phyloP scores from a whole-genome alignment of 2,329 filamentous ascomycete genomes.

The Plenodomus biglobosus region DNA sequence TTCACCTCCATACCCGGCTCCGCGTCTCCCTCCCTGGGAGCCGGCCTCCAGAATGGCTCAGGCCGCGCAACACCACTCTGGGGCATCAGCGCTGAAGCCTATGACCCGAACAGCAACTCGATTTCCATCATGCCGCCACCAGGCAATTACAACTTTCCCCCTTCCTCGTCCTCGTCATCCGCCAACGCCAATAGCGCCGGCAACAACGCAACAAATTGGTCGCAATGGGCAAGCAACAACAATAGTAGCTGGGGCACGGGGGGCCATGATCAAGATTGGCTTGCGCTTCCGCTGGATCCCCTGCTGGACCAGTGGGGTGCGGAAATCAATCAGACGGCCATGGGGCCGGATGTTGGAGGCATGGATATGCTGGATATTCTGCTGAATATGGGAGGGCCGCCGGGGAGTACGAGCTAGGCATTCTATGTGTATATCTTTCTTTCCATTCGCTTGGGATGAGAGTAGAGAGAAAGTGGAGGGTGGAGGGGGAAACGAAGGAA shows the following conservation, averaged over 20 bases:
- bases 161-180: slow-evolving; percentile 15
- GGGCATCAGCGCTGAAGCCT: slow-evolving; percentile 49
- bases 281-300: slow-evolving; percentile 63
- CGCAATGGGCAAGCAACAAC: slow-evolving; percentile 26
- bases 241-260: slow-evolving; percentile 21
- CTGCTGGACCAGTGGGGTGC: slow-evolving; percentile 60
- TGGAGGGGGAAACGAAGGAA: background rate
- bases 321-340: slow-evolving; percentile 58
- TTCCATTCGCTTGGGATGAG: background rate
- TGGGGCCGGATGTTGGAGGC: slow-evolving; percentile 66
- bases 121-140: slow-evolving; percentile 55
- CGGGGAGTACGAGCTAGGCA: slow-evolving; percentile 12
- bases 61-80: slow-evolving; percentile 45
- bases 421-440: background rate
- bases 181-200: slow-evolving; percentile 14
- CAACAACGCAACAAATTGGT: slow-evolving; percentile 15
- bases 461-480: background rate
- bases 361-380: slow-evolving; percentile 55
- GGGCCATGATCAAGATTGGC: slow-evolving; percentile 56
- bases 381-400: slow-evolving; percentile 43
- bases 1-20: background rate
- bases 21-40: background rate
- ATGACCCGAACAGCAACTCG: slow-evolving; percentile 50
- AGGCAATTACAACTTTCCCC: slow-evolving; percentile 22
- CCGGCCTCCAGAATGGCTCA: slow-evolving; percentile 1